Conservation (phyloP, 192 early-diverging fungal genomes). For the Backusella morwellensis region DNA sequence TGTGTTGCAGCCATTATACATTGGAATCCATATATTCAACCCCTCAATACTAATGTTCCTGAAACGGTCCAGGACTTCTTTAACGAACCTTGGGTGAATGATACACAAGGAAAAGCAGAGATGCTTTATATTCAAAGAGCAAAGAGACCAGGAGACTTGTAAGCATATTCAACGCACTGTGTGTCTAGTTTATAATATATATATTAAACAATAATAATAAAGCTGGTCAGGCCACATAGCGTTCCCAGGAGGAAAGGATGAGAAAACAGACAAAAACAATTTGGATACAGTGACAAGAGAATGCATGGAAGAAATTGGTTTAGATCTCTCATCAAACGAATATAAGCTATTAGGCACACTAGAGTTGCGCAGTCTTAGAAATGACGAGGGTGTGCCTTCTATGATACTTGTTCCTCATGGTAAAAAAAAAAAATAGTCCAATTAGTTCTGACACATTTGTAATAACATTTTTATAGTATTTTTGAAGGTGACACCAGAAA, state of each 20-base stretch:
- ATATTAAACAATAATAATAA: no score
- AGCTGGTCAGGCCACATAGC: slow-evolving; percentile 35
- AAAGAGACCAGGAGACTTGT: slow-evolving; percentile 21
- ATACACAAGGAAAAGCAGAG: slow-evolving; percentile 13
- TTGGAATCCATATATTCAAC: background rate
- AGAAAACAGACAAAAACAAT: slow-evolving; percentile 18
- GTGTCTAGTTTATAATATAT: no score
- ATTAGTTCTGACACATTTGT: background rate
- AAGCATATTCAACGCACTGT: background rate
- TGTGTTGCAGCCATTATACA: slow-evolving; percentile 16
- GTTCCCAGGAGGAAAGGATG: slow-evolving; percentile 33
- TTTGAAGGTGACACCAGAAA: slow-evolving; percentile 20
- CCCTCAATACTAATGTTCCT: background rate
- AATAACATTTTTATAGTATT: slow-evolving; percentile 17
- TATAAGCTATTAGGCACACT: slow-evolving; percentile 24
- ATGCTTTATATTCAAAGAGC: slow-evolving; percentile 33
- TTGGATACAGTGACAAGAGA: slow-evolving; percentile 28
- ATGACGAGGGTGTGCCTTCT: slow-evolving; percentile 11
- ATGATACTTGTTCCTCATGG: slow-evolving; percentile 23
- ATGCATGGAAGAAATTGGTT: slow-evolving; percentile 30
- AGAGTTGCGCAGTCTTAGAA: slow-evolving; percentile 8
- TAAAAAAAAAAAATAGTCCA: slow-evolving; percentile 16
- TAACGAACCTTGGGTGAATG: slow-evolving; percentile 17
- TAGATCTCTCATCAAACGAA: slow-evolving; percentile 18
- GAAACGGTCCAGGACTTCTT: slow-evolving; percentile 14